Evolutionary conservation across 805 yeast genomes (phyloP).

Genomic region (Nakazawaea pomicola): DNA sequence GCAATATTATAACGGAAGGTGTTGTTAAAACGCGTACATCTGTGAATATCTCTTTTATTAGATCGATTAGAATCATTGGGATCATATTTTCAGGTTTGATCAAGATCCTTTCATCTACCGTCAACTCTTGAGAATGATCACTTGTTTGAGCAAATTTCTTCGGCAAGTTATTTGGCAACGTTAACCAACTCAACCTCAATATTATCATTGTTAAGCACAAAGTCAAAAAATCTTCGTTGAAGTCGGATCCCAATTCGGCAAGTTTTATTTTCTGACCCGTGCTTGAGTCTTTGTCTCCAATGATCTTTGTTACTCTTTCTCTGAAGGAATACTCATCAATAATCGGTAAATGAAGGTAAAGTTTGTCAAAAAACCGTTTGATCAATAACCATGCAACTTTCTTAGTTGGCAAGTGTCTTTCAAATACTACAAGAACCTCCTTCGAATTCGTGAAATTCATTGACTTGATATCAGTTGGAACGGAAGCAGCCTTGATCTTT

Average conservation of each 20-base stretch:
- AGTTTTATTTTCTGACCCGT: constrained; percentile 23
- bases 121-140: constrained; percentile 21
- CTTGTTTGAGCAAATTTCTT: constrained; percentile 17
- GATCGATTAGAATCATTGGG: constrained; percentile 35
- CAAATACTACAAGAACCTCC: constrained; percentile 33
- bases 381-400: constrained; percentile 50
- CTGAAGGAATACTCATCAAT: constrained; percentile 54
- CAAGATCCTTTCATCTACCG: constrained; percentile 26
- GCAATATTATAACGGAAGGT: constrained; percentile 47
- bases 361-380: constrained; percentile 51
- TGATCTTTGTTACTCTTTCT: constrained; percentile 34
- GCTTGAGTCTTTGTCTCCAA: constrained; percentile 35
- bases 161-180: constrained; percentile 40
- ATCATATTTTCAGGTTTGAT: constrained; percentile 36
- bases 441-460: constrained; percentile 37
- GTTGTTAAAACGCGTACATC: constrained; percentile 37
- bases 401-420: constrained; percentile 47
- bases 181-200: constrained; percentile 50
- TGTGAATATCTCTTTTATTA: constrained; percentile 40
- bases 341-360: constrained; percentile 64
- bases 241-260: constrained; percentile 26
- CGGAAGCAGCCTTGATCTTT: constrained; percentile 15
- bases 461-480: constrained; percentile 28
- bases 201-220: constrained; percentile 49
- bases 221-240: constrained; percentile 39